Conservation (phyloP, 331 rosid species). For the Phaseolus coccineus region DNA sequence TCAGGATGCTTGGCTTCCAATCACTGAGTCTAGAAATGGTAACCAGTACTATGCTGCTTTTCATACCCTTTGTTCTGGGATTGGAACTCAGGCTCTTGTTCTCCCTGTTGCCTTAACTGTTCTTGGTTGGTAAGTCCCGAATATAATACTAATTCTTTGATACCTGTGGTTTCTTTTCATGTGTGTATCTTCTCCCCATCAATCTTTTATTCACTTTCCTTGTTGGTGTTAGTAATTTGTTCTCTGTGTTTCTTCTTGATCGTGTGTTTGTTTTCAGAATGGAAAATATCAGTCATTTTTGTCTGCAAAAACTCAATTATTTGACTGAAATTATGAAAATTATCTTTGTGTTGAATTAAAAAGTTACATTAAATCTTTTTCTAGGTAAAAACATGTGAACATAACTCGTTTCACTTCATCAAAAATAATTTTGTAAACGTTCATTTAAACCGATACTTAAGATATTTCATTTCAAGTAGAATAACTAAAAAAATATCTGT, state of each 20-base stretch:
- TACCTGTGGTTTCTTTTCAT: not conserved
- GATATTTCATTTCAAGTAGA: no score
- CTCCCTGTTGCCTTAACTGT: slow-evolving; percentile 85
- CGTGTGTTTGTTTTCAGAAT: not conserved
- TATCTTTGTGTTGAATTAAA: not conserved
- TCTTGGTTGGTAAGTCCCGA: slow-evolving; percentile 74
- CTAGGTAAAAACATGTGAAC: not conserved
- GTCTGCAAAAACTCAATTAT: not conserved
- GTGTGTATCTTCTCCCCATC: not conserved
- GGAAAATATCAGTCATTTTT: not conserved
- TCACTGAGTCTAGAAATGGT: slow-evolving; percentile 87
- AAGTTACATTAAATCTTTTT: not conserved
- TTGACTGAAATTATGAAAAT: not conserved
- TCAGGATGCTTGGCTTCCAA: slow-evolving; percentile 92
- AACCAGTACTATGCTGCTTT: slow-evolving; percentile 81
- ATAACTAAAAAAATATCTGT: no score
- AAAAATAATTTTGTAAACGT: no score
- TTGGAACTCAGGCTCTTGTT: slow-evolving; percentile 84
- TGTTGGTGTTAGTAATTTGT: no score
- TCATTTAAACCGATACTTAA: not conserved
- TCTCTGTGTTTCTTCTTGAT: not conserved
- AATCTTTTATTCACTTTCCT: not conserved
- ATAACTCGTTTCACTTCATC: no score
- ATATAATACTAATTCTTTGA: not conserved
- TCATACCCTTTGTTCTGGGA: slow-evolving; percentile 84